Evolutionary conservation across 306 rosid species (phyloP), one percentile per base, ranked within the genome.

Genomic region (Erythrophleum fordii): DNA sequence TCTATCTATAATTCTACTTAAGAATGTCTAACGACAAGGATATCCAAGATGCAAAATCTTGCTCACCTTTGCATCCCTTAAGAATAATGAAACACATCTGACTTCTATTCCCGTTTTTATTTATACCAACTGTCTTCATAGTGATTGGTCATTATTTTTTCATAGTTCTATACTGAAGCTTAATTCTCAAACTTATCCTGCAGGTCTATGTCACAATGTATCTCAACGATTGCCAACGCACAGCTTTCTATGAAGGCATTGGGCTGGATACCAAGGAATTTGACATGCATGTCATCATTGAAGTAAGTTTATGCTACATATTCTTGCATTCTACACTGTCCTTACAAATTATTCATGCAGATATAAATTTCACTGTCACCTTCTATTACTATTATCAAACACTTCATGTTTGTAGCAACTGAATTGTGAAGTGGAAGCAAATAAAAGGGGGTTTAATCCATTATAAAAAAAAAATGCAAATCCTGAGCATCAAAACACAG

Each of bases 141-240:
- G 71, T 35, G 18, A 75, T 8, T 26, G 44, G 11, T 46, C 18
- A 20, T 45, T 55, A 7, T 58, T 58, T 69, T 75, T 75, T 6
- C 66, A 20, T 80, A 25, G 46, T 17, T 13, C 1, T 16, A 10
- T 44, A 17, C 56, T 51, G 69, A 14, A 55, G 25, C 69, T 11
- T 64, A 14, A 16, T 31, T 66, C n/a, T 67, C 77, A 70, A 81
- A 65, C 72, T 66, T 80, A 8, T 73, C 31, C 46, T 86, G 86
- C 90, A 93, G 99, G 99, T 95, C 53, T 95, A 93, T 39, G 99
- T 95, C 81, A 95, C 99, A 5, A 93, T 95, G 98, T 95, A 95
- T 80, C 96, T 95, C 78, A 95, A 95, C 58, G 99, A 95, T 88
- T 95, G 99, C 87, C 99, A 95, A 41, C 90, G 98, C 31, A 91